These are phyloP conservation scores for Suhomyces guaymorum DNA, from an alignment of 1,139 yeast species.

Conservation along the genomic window DNA sequence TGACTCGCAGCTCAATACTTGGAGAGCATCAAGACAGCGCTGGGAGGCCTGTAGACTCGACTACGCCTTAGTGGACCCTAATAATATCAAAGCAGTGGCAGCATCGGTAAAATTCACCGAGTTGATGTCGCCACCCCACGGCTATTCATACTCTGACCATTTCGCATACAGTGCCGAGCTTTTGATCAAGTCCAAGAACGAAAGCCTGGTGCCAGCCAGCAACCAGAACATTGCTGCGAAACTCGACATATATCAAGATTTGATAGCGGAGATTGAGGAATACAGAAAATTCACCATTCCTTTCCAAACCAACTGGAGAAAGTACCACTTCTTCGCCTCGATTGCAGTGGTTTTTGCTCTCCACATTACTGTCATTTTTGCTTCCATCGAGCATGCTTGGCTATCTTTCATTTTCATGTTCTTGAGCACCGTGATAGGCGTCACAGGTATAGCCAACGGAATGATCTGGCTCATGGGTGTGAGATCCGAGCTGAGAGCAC, in stretches of 20 bases:
- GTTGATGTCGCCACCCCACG: constrained; percentile 52
- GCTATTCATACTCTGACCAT: constrained; percentile 84
- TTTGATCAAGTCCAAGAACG: constrained; percentile 15
- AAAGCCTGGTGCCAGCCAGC: constrained; percentile 4
- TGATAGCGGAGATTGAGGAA: constrained; percentile 52
- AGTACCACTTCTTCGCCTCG: constrained; percentile 62
- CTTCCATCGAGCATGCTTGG: constrained; percentile 56
- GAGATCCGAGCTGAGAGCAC: constrained; percentile 71
- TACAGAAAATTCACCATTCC: constrained; percentile 57
- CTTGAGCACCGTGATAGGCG: constrained; percentile 50
- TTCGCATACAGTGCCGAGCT: constrained; percentile 78
- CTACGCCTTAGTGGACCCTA: constrained; percentile 75
- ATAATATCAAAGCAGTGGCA: constrained; percentile 49
- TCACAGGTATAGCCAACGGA: constrained; percentile 75
- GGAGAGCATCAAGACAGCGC: constrained; percentile 64
- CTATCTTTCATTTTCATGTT: constrained; percentile 60
- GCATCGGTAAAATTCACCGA: constrained; percentile 79
- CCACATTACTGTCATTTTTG: constrained; percentile 61
- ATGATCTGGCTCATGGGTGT: constrained; percentile 79
- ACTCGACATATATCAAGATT: constrained; percentile 52
- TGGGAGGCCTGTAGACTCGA: constrained; percentile 89
- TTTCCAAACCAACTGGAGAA: constrained; percentile 66
- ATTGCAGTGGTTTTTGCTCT: constrained; percentile 51
- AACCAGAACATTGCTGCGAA: constrained; percentile 20
- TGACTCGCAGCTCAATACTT: constrained; percentile 82